phyloP scores from a whole-genome alignment of 768 basidiomycete genomes.

The Collybia nuda region DNA sequence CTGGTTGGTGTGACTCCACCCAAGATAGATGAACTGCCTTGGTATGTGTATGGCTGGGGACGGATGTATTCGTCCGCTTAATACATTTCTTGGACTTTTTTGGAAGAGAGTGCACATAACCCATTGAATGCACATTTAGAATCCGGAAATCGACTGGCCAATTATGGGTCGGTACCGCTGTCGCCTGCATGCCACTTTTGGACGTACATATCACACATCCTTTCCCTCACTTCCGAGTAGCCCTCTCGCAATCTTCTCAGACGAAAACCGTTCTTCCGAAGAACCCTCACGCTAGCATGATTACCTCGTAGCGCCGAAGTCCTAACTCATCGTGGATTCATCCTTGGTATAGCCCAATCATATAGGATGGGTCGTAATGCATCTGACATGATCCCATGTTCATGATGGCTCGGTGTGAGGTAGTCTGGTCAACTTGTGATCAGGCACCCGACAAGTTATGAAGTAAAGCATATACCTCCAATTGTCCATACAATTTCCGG shows the following conservation, averaged over 20 bases:
- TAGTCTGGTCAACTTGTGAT: background rate
- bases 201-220: slow-evolving; percentile 32
- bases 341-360: slow-evolving; percentile 63
- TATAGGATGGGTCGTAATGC: slow-evolving; percentile 53
- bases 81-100: too few species aligned
- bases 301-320: slow-evolving; percentile 52
- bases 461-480: slow-evolving; percentile 44
- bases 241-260: slow-evolving; percentile 38
- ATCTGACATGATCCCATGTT: slow-evolving; percentile 71
- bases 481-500: slow-evolving; percentile 59
- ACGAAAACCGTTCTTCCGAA: slow-evolving; percentile 65
- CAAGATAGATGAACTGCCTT: too few species aligned
- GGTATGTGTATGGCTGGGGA: too few species aligned
- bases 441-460: background rate
- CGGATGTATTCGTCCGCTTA: too few species aligned
- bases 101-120: too few species aligned
- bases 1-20: too few species aligned
- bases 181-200: slow-evolving; percentile 27
- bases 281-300: slow-evolving; percentile 60
- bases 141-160: too few species aligned
- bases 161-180: too few species aligned
- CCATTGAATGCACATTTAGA: too few species aligned
- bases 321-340: slow-evolving; percentile 51
- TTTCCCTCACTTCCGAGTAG: slow-evolving; percentile 34
- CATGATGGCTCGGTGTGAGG: slow-evolving; percentile 31